Base-by-base conservation (phyloP, 1,139 yeast species). In the Scheffersomyces cryptocercus region DNA sequence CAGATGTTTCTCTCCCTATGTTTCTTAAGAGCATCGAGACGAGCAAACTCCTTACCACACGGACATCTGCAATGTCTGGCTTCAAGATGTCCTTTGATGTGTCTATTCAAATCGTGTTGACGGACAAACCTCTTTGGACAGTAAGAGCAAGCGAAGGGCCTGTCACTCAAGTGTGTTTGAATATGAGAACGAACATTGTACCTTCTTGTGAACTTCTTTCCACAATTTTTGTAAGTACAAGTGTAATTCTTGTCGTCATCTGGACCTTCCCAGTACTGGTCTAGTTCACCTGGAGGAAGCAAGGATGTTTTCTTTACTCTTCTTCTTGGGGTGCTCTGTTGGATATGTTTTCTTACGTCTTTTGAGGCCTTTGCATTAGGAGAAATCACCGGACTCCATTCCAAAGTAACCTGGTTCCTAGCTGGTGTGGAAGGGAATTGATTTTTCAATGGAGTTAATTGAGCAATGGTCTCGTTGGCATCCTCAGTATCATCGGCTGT, bases 171-270 rank as follows among this genome's bases (percentile, higher is more conserved):
- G 72, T 95, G 99, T 0, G 99, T 95, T 62, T 95, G 99, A 45
- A 95, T 91, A 62, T 95, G 99, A 0, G 97, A 89, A 48, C 98
- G 76, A n/a, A 89, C 90, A 61, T 95, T 95, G 67, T 95, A 95
- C 40, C 97, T 75, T 58, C 99, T 76, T 8, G 91, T 84, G 66
- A 95, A 93, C 45, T 79, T 72, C 64, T 95, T 90, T 13, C 88
- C 87, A 67, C 99, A 95, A 43, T 79, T 77, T 24, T 87, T 81
- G 64, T 76, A 93, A 46, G 80, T 75, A 64, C 99, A 95, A 33
- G 83, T 77, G 65, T 79, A 95, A 28, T 65, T 65, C 50, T 81
- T 81, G 41, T 84, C 79, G 41, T 77, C 84, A 55, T 85, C 85
- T 1, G 96, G 96, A 0, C 95, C 95, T 16, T 72, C 75, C 68